Evolutionary conservation across 116 monocot genomes (phyloP).

Genomic region (Thalassia testudinum): DNA sequence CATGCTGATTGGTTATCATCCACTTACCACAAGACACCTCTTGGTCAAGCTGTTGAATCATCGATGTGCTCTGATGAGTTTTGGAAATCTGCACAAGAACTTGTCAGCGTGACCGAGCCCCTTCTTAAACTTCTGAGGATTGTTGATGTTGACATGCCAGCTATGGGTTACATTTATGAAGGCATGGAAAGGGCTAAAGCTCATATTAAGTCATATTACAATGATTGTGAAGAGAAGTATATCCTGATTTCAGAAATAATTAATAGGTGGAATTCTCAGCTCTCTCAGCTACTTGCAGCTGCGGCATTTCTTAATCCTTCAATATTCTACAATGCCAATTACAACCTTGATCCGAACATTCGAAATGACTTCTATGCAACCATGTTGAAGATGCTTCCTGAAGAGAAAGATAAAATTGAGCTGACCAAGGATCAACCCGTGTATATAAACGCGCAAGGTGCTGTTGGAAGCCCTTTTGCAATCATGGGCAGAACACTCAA

Average conservation of each 20-base stretch:
- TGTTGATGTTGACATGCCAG: no score
- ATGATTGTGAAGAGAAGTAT: constrained; percentile 31
- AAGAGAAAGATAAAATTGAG: constrained; percentile 29
- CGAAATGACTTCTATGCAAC: constrained; percentile 39
- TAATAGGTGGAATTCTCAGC: constrained; percentile 29
- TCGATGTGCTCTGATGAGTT: constrained; percentile 26
- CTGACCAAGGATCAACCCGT: constrained; percentile 38
- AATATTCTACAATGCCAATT: constrained; percentile 18
- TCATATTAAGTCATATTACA: constrained; percentile 18
- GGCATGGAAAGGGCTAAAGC: constrained; percentile 29
- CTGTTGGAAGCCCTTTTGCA: constrained; percentile 34
- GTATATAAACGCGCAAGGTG: constrained; percentile 35
- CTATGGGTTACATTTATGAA: no score
- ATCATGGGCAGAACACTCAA: constrained; percentile 36
- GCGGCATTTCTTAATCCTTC: constrained; percentile 44
- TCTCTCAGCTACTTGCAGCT: constrained; percentile 29
- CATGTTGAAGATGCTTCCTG: constrained; percentile 45
- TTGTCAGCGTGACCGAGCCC: constrained; percentile 14
- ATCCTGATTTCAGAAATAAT: constrained; percentile 30
- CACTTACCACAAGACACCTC: constrained; percentile 12
- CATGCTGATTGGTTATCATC: constrained; percentile 39
- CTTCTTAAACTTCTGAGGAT: no score
- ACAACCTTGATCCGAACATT: constrained; percentile 29
- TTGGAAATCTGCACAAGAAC: constrained; percentile 36
- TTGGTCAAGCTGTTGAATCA: constrained; percentile 25